These are phyloP conservation scores for Prunus mongolica DNA, from an alignment of 306 rosid genomes.

Conservation along the genomic window DNA sequence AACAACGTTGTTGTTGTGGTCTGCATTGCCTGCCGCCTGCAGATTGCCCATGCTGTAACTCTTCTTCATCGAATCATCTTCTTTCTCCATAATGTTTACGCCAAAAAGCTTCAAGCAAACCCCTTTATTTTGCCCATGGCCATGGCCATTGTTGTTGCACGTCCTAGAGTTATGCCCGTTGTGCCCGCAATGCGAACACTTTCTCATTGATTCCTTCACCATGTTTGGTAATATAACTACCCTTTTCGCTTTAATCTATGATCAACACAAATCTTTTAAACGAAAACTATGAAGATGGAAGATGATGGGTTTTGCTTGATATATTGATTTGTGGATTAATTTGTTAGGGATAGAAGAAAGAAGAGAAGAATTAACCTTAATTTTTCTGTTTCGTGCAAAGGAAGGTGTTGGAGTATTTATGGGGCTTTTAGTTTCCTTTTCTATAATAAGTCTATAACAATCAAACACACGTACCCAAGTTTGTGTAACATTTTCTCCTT, in stretches of 20 bases:
- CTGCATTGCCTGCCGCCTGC: neutral
- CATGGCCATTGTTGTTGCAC: neutral
- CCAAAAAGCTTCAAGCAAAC: conserved; percentile 49
- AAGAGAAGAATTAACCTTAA: neutral
- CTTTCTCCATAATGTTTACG: conserved; percentile 35
- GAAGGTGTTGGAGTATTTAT: neutral
- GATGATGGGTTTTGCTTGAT: neutral
- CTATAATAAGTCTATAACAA: conserved; percentile 1
- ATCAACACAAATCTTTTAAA: neutral
- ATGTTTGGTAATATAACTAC: neutral
- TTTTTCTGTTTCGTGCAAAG: neutral
- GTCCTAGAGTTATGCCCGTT: conserved; percentile 42
- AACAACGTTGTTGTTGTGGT: neutral
- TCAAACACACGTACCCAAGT: neutral
- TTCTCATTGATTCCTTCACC: conserved; percentile 34
- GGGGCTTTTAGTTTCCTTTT: conserved; percentile 4
- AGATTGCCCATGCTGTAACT: conserved; percentile 42
- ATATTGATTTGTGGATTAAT: neutral
- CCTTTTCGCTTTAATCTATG: neutral
- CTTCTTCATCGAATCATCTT: conserved; percentile 26
- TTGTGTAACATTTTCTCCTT: neutral
- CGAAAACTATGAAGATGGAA: neutral
- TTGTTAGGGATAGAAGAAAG: neutral
- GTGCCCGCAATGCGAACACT: conserved; percentile 43
- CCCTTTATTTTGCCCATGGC: conserved; percentile 2